A percentile compares a stretch with the other conserved stretches of the same genome.
Conservation (phyloP, 352 stramenopile species). For the Pythium aristosporum region DNA sequence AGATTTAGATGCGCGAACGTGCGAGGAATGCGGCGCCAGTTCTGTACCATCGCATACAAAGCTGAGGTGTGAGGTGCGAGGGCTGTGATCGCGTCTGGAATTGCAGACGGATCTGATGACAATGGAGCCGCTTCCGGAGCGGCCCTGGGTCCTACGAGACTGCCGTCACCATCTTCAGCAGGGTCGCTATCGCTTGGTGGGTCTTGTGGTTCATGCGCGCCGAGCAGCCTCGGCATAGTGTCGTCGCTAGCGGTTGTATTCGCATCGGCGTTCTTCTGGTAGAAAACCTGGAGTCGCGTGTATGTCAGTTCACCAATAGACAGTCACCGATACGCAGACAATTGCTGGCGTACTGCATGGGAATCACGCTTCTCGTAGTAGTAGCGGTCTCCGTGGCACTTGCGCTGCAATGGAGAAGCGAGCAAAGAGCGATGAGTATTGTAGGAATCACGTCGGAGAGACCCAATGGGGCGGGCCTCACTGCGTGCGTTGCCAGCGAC, state of each 20-base stretch:
- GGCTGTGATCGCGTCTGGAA: slow-evolving; percentile 24
- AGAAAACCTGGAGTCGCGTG: slow-evolving; percentile 5
- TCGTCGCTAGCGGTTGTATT: too few relatives aligned
- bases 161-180: not conserved
- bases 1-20: slow-evolving; percentile 40
- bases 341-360: slow-evolving; percentile 1
- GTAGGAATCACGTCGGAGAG: not conserved
- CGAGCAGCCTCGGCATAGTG: too few relatives aligned
- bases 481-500: slow-evolving; percentile 15
- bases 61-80: slow-evolving; percentile 28
- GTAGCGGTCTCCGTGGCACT: slow-evolving; percentile 4
- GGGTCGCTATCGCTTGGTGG: not conserved
- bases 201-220: not conserved
- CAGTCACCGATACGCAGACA: not conserved
- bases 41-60: slow-evolving; percentile 46
- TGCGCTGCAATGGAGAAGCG: slow-evolving; percentile 1
- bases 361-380: not conserved
- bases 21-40: slow-evolving; percentile 51
- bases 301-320: not conserved
- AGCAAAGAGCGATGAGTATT: not conserved
- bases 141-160: slow-evolving; percentile 2
- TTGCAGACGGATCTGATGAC: not conserved
- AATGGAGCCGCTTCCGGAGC: not conserved
- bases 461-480: not conserved
- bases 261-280: not conserved